Percentiles rank a stretch among this genome's conserved stretches.
These are phyloP conservation scores for Penicillium italicum DNA, from an alignment of 2,329 filamentous ascomycete species.

Conservation along the genomic window DNA sequence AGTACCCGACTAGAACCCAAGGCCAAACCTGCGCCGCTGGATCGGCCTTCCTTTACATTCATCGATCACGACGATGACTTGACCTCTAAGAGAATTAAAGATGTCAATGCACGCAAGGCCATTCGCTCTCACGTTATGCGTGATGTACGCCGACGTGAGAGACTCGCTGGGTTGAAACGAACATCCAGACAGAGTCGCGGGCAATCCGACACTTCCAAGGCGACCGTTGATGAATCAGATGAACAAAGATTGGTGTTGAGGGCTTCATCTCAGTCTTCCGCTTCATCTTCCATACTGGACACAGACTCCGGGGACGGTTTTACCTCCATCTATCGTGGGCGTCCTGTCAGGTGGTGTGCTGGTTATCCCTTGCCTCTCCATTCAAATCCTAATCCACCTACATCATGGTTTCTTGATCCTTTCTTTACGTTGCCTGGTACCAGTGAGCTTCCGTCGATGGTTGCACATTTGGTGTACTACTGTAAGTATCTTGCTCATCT, in stretches of 20 bases:
- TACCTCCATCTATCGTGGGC: constrained; percentile 12
- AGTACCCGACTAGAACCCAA: constrained; percentile 17
- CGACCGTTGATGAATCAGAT: constrained; percentile 1
- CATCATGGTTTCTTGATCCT: constrained; percentile 33
- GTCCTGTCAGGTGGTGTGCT: constrained; percentile 19
- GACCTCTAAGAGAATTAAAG: constrained; percentile 38
- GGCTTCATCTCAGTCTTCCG: constrained; percentile 13
- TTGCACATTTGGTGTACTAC: constrained; percentile 32
- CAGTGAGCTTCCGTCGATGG: constrained; percentile 23
- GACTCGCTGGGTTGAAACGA: constrained; percentile 38
- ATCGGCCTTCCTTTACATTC: constrained; percentile 39
- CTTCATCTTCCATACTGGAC: constrained; percentile 1
- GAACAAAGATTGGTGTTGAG: constrained; percentile 15
- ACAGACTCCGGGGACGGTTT: neutral
- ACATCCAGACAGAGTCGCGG: constrained; percentile 27
- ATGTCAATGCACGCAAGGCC: constrained; percentile 38
- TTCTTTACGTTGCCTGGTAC: constrained; percentile 34
- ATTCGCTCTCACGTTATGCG: constrained; percentile 46
- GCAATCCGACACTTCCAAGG: constrained; percentile 8
- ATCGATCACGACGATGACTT: constrained; percentile 43
- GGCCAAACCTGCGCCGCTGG: constrained; percentile 21
- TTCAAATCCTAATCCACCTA: constrained; percentile 19
- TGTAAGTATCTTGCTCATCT: constrained; percentile 27
- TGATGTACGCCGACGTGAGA: constrained; percentile 41
- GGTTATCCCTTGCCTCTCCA: constrained; percentile 15